Base-by-base conservation (phyloP, 352 stramenopile species). In the Phytophthora crassamura region DNA sequence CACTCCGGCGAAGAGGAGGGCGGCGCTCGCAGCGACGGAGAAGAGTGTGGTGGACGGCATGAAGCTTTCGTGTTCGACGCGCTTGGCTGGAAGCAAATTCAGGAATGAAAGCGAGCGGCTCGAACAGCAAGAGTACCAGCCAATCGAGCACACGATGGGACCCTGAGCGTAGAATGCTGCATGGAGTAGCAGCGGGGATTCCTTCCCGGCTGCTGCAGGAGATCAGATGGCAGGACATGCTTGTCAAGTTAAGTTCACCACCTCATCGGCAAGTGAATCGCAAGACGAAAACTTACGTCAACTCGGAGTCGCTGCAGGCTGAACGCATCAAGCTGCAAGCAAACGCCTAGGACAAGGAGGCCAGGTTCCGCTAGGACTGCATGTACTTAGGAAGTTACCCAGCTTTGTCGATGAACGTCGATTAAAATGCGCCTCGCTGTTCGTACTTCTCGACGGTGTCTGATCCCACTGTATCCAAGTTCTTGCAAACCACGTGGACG, bases 21-120 rank as follows among this genome's bases (percentile, higher is more conserved):
- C 68, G 18, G 58, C 30, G 25, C 46, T 51, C 10, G 43, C 30
- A 14, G 54, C 43, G 45, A 67, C 32, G 45, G 55, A 48, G 20
- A 41, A 39, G 28, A 74, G 16, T 32, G 41, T 40, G 39, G 59
- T 62, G 39, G 55, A 67, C 42, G 59, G 47, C 71, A 80, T 73
- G 7, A 4, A 35, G 7, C 11, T 75, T 60, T 62, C 51, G 62
- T 63, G 58, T 63, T 67, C 12, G 53, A 55, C 16, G 45, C 22
- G 43, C 48, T 61, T 41, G 16, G 25, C 38, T 73, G 41, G 15
- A 36, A 25, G 53, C 22, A 49, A 67, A 71, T 71, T 74, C 32
- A 57, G 34, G 43, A 77, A 56, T 77, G 69, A 69, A 4, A 16
- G 22, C 8, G n/a, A 42, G 7, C 16, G 1, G 49, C 12, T 36